Base-by-base conservation (phyloP, 441 rosid species). In the Eruca vesicaria region DNA sequence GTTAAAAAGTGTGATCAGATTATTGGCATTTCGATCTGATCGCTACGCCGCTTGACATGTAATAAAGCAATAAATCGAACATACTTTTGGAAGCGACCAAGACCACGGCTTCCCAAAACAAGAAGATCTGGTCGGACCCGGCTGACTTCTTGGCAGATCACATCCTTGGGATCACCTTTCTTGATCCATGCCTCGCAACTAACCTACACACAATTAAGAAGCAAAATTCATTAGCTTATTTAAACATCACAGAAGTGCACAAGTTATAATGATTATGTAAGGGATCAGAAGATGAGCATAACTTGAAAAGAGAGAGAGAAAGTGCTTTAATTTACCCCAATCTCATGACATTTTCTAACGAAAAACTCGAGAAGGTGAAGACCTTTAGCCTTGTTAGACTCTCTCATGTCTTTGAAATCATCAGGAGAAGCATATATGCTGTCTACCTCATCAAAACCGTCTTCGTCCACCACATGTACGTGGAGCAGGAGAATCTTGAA, bases 1-100 rank as follows among this genome's bases (percentile, higher is more conserved):
- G 26, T 33, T 23, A 7, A 48, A n/a, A 33, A 26, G 11, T 16
- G 7, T 6, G 58, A 16, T 69, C 64, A 11, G 59, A 41, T 61
- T 38, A 31, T 28, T 38, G 56, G 16, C 29, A 18, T 11, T 16
- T 28, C 50, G 50, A 43, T 43, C 31, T 26, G 36, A 48, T 61
- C n/a, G 15, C 7, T 63, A 28, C 45, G n/a, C 32, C n/a, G 32
- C 23, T 9, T 48, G 52, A 6, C 3, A 20, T 63, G 43, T 35
- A 57, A 56, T 11, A 53, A 10, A 53, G 28, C 52, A 9, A 53
- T 10, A 20, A 1, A 52, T n/a, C n/a, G 75, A 60, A 23, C 26
- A 23, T 79, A 91, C 99, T 93, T 89, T 76, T 90, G 98, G 68
- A 91, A 95, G 31, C 97, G 90, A 66, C 97, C 97, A 28, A 95